Conservation (phyloP, 2,329 filamentous ascomycete genomes). For the Chrysoporthe puriensis region DNA sequence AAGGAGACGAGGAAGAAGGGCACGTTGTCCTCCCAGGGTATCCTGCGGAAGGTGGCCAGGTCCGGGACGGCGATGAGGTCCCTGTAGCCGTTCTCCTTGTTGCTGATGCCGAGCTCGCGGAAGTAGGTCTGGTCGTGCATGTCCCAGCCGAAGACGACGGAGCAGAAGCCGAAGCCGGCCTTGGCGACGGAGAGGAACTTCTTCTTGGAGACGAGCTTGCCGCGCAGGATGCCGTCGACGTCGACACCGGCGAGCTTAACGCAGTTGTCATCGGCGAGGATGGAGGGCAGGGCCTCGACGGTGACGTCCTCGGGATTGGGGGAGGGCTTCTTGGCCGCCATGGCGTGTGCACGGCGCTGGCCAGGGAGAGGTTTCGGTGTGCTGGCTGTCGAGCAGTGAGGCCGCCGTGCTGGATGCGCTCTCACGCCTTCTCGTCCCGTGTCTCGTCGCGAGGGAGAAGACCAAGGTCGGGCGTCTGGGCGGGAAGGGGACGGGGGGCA, state of each 20-base stretch:
- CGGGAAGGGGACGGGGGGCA: no score
- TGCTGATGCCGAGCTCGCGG: constrained; percentile 82
- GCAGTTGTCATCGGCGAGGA: constrained; percentile 72
- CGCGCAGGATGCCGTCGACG: constrained; percentile 83
- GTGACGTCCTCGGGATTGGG: constrained; percentile 49
- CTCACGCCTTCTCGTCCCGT: neutral
- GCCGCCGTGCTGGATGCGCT: no score
- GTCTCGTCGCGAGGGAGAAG: no score
- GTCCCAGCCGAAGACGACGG: constrained; percentile 94
- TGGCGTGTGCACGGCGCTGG: constrained; percentile 5
- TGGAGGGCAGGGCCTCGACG: constrained; percentile 63
- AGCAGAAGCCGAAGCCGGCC: constrained; percentile 90
- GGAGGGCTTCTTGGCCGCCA: constrained; percentile 35
- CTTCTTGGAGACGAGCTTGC: constrained; percentile 89
- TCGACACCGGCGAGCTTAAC: constrained; percentile 90
- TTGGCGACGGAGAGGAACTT: constrained; percentile 87
- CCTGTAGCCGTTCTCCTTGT: constrained; percentile 86
- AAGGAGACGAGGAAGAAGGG: constrained; percentile 88
- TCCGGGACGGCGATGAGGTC: constrained; percentile 85
- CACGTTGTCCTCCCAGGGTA: constrained; percentile 88
- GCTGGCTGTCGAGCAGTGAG: no score
- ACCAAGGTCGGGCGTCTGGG: no score
- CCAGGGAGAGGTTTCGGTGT: neutral
- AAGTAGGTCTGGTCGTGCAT: constrained; percentile 95
- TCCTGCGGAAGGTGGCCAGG: constrained; percentile 74